phyloP scores from a whole-genome alignment of 306 rosid species.

The Astragalus membranaceus region DNA sequence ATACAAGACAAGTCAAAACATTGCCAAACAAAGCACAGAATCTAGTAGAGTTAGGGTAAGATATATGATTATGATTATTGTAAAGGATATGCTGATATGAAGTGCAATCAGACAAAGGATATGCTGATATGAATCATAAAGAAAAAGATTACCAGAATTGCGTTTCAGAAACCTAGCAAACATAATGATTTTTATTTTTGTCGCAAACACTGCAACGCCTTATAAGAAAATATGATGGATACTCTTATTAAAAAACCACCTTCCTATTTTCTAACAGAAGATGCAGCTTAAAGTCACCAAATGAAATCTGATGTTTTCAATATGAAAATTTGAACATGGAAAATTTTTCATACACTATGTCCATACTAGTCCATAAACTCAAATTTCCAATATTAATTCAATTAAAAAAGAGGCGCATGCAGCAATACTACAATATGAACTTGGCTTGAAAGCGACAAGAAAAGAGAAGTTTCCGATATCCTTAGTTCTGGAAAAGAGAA shows the following conservation, averaged over 20 bases:
- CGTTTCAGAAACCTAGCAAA: not conserved
- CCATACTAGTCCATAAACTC: not conserved
- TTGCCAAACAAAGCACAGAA: not conserved
- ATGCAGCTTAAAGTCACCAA: not conserved
- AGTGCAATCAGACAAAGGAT: too few relatives aligned
- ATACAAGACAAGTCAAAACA: not conserved
- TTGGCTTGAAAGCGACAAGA: not conserved
- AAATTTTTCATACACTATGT: not conserved
- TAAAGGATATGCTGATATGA: not conserved
- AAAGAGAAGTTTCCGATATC: not conserved
- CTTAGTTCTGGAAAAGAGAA: not conserved
- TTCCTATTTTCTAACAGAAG: not conserved
- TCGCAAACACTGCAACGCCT: too few relatives aligned
- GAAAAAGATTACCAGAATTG: not conserved
- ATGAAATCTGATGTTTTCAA: not conserved
- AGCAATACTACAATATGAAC: not conserved
- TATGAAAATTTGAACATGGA: not conserved
- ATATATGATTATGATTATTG: too few relatives aligned
- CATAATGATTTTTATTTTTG: too few relatives aligned
- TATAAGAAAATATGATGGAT: too few relatives aligned
- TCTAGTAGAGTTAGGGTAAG: not conserved
- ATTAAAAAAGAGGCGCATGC: not conserved
- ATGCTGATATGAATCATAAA: not conserved
- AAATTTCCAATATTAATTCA: slow-evolving; percentile 1
- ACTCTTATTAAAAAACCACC: not conserved